A percentile compares a stretch with the other conserved stretches of the same genome.
phyloP scores from a whole-genome alignment of 306 rosid genomes.

The Cucurbita maxima region DNA sequence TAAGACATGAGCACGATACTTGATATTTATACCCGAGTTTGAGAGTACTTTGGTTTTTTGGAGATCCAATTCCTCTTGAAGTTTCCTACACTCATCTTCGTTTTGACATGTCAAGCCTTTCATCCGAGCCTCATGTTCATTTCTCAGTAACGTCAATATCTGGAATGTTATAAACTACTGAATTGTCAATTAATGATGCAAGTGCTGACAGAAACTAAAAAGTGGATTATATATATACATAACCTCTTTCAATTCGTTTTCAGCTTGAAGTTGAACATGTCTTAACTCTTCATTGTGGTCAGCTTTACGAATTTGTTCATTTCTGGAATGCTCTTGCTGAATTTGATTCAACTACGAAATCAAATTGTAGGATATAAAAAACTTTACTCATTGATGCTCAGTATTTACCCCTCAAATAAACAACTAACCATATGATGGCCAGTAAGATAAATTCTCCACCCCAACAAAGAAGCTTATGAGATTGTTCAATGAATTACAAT shows the following conservation, averaged over 20 bases:
- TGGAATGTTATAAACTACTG: conserved; percentile 11
- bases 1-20: conserved; percentile 2
- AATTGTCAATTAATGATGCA: not conserved
- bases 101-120: conserved; percentile 61
- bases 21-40: not conserved
- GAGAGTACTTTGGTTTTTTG: conserved; percentile 71
- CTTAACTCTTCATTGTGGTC: conserved; percentile 49
- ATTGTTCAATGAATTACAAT: not conserved
- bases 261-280: conserved; percentile 50
- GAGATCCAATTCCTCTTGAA: conserved; percentile 76
- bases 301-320: conserved; percentile 34
- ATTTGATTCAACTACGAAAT: conserved; percentile 43
- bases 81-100: conserved; percentile 70
- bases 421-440: not conserved
- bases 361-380: conserved; percentile 8
- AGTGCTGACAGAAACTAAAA: not conserved
- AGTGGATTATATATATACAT: conserved; percentile 1
- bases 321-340: conserved; percentile 52
- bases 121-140: conserved; percentile 67
- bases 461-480: not conserved
- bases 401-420: not conserved
- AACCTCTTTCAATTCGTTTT: conserved; percentile 71
- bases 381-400: not conserved
- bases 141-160: conserved; percentile 52
- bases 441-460: not conserved